Evolutionary conservation across 306 rosid genomes (phyloP), one percentile per base, ranked within the genome.

Genomic region (Senna tora): DNA sequence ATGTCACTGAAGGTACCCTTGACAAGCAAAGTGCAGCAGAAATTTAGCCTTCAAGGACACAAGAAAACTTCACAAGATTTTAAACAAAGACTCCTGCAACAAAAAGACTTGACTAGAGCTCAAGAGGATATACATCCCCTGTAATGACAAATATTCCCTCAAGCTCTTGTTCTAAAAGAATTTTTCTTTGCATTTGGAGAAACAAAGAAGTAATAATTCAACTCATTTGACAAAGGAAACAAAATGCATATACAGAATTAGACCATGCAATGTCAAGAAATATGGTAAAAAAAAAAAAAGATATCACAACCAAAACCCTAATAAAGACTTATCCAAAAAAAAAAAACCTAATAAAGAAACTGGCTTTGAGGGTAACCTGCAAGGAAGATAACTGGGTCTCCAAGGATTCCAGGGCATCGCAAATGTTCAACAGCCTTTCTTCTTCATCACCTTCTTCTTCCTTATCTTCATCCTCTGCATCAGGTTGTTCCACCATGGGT

Each of bases 381-480:
- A 94, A 70, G 30, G 87, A 83, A 70, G 96, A 82, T 75, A 94
- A 90, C 80, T 94, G 97, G 69, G 77, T 83, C 84, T 94, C 97
- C 80, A 94, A 90, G 62, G 97, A 84, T 64, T 89, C 93, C 28
- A 94, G 85, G 28, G 99, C 96, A 71, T 91, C 90, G 65, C 89
- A 89, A 39, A 94, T 86, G 76, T 80, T 94, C 73, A 86, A 80
- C 20, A 94, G 91, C 38, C 82, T 84, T 14, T 81, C 88, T 3
- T 86, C 83, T 63, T 75, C 86, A 2, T 83, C 81, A 0, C 11
- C 52, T 46, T 46, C 47, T 61, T 61, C 67, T 1, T 78, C 88
- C 2, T 84, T 81, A 2, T 83, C 86, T 0, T 81, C 86, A 2
- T 84, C 87, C 2, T 80, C 86, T 22, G 38, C 71, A 0, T 60